Base-by-base conservation (phyloP, 371 early-diverging fungal species). In the Cladochytrium tenue region DNA sequence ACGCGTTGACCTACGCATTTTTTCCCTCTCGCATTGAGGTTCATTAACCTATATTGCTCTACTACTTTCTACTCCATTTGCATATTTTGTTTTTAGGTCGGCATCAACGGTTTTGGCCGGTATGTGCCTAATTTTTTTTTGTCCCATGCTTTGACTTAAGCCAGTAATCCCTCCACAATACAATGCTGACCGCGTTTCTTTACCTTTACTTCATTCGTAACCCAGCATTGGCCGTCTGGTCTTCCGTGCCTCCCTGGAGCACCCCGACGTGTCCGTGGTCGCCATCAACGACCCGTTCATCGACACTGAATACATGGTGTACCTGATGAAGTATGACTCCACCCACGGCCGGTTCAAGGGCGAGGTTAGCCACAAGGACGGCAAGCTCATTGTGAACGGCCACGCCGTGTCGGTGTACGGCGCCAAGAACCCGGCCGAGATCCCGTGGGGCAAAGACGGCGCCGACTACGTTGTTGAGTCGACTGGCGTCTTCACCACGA, bases 231-330 rank as follows among this genome's bases (percentile, higher is more conserved):
- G 99, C 66, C 98, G 99, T 81, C 89, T 97, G 69, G 97, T 99
- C 63, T 88, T 97, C 81, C 93, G 96, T 76, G 92, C 94, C 68
- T 83, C 95, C 53, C 82, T 94, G 34, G 77, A 86, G 68, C 82
- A 91, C 82, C 66, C 78, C 66, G 75, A 80, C 51, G 89, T 97
- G 65, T 78, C 92, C 66, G 96, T 99, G 63, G 92, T 93, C 55
- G 90, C 95, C 63, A 88, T 99, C 88, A 99, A 99, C 87, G 99
- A 99, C 80, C 99, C 99, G 61, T 95, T 96, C 91, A 91, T 97
- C 75, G 90, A 91, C 74, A 83, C 92, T 28, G 92, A 94, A 61
- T 96, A 98, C 89, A 95, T 58, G 88, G 89, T 89, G 75, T 98
- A 99, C 89, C 81, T 96, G 80, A 77, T 95, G 75, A 95, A 95